Base-by-base conservation (phyloP, 1,284 basidiomycete species). In the Sporisorium graminicola region DNA sequence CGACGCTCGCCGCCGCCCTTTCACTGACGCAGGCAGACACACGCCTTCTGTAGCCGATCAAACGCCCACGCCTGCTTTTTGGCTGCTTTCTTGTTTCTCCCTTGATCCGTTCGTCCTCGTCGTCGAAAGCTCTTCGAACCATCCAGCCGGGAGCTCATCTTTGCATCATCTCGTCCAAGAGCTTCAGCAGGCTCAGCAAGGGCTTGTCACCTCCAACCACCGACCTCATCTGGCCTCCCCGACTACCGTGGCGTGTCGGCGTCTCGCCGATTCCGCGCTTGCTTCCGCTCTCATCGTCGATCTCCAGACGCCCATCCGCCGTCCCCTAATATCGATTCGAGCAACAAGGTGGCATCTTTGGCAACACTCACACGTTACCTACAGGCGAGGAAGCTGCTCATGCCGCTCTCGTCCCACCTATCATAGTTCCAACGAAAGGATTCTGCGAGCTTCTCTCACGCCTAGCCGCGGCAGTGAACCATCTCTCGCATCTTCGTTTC, bases 371-470 rank as follows among this genome's bases (percentile, higher is more conserved):
- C 40, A 43, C 40, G n/a, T 29, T 50, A 31, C n/a, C 29, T n/a
- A 18, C 16, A 31, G n/a, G 27, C 29, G 27, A 50, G 2, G 13
- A 50, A 50, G 49, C 49, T 31, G n/a, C 49, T 50, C 49, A 50
- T 50, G 49, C 24, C 49, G 49, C 18, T 12, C 18, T 50, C 27
- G n/a, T 31, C 27, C 29, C n/a, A 29, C 49, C 27, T 31, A 31
- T 27, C 49, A 20, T 50, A 50, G 27, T 20, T 31, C 31, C n/a
- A 29, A 20, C 49, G 29, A 18, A 50, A 50, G 18, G 27, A 29
- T 33, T 31, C 49, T 20, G 49, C 31, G 49, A 33, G 49, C 49
- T 50, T 50, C 6, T 50, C 47, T 50, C 27, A 50, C 49, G 49
- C 49, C 49, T 50, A 31, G 49, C 27, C 29, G 27, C 27, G 26